Conservation (phyloP, 352 stramenopile genomes). For the Phytopythium helicoides region DNA sequence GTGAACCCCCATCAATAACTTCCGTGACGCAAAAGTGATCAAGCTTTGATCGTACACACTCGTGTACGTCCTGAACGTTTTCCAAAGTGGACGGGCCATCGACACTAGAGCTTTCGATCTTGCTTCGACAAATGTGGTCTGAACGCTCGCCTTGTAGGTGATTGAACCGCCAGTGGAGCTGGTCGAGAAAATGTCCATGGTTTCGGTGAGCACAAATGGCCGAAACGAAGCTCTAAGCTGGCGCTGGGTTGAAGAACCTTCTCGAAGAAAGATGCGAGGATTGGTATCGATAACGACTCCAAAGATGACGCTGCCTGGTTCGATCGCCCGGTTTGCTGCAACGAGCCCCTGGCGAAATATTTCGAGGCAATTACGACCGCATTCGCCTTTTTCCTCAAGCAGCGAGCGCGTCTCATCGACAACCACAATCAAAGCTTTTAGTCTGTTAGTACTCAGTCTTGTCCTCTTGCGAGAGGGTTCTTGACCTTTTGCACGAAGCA, state of each 20-base stretch:
- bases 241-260: no score
- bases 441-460: background rate
- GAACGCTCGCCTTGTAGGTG: background rate
- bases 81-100: no score
- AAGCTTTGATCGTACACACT: no score
- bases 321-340: background rate
- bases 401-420: slow-evolving; percentile 2
- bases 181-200: background rate
- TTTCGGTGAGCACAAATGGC: slow-evolving; percentile 1
- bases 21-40: background rate
- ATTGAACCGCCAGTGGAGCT: no score
- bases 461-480: background rate
- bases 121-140: background rate
- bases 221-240: background rate
- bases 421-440: background rate
- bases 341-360: background rate
- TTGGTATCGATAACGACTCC: slow-evolving; percentile 2
- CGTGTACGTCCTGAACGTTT: no score
- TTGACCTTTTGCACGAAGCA: background rate
- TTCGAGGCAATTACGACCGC: background rate
- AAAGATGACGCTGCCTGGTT: background rate
- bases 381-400: background rate
- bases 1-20: background rate
- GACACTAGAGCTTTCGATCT: no score
- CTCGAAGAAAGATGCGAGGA: background rate